Percentiles rank a stretch among this genome's conserved stretches.
Evolutionary conservation across 306 rosid species (phyloP).

Genomic region (Pterocarpus santalinus): DNA sequence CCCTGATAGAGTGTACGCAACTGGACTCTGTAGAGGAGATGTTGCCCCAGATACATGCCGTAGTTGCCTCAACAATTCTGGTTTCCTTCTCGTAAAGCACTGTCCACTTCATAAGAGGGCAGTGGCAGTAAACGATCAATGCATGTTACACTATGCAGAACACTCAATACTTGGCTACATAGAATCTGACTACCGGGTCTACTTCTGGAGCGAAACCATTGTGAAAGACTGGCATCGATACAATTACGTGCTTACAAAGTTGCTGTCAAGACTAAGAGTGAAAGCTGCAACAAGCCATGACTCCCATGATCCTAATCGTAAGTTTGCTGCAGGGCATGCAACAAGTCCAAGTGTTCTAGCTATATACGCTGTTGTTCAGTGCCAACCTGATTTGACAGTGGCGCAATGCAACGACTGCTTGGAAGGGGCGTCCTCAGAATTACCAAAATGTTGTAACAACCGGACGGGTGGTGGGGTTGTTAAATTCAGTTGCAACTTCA

Average conservation of each 20-base stretch:
- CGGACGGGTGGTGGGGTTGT: conserved; percentile 2
- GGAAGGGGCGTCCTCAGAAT: background rate
- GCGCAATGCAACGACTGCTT: conserved; percentile 47
- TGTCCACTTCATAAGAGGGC: conserved; percentile 54
- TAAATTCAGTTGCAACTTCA: conserved; percentile 44
- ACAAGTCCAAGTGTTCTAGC: background rate
- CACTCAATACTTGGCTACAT: background rate
- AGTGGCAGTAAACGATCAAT: conserved; percentile 30
- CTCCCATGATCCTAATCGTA: conserved; percentile 16
- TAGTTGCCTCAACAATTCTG: conserved; percentile 51
- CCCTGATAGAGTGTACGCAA: conserved; percentile 47
- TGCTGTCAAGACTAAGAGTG: conserved; percentile 13
- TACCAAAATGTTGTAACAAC: conserved; percentile 18
- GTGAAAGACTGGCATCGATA: conserved; percentile 36
- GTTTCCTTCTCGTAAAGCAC: background rate
- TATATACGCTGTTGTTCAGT: conserved; percentile 49
- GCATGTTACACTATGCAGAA: conserved; percentile 49
- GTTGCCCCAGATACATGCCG: conserved; percentile 42
- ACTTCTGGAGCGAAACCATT: background rate
- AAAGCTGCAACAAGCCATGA: conserved; percentile 13
- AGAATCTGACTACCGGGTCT: background rate
- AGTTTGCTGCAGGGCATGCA: conserved; percentile 38
- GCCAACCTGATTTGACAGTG: conserved; percentile 48
- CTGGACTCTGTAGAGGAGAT: conserved; percentile 61
- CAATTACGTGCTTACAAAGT: background rate